Base-by-base conservation (phyloP, 805 yeast species). In the Saitoella complicata region DNA sequence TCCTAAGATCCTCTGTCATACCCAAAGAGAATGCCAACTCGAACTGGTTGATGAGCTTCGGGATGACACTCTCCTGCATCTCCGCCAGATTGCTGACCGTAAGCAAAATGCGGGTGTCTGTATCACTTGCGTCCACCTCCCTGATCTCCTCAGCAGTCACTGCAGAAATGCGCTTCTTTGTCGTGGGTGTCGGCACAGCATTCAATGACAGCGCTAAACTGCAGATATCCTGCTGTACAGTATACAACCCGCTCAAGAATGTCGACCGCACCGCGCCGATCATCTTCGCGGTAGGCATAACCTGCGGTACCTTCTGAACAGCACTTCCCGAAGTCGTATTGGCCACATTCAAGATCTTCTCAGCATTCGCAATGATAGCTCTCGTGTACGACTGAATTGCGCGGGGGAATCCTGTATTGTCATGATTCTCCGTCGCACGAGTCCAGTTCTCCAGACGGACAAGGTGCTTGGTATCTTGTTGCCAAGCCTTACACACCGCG, bases 81-180 rank as follows among this genome's bases (percentile, higher is more conserved):
- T 66, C 66, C 39, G 68, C 69, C 40, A 79, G 57, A 52, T 78
- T 78, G 38, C 76, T 69, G 38, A 78, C 56, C 0, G 80, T 69
- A 36, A 72, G 54, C 35, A 75, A 60, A 9, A 75, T 63, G 47
- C 71, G 72, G 5, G 68, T 56, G 42, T 71, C 84, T 44, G 67
- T 64, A 1, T 70, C 62, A 33, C 65, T 59, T 10, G 65, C 52
- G 44, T 8, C 7, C 61, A 71, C 52, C 58, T 71, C 49, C 54
- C 58, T 49, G 60, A 72, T 37, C 60, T 64, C 49, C 53, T 51
- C 52, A 53, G 63, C 48, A 56, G 21, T 21, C 21, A 21, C 21
- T 21, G 21, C 21, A 21, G 21, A 21, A 4, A 21, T 21, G 21
- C 21, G 21, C 21, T 21, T 21, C 21, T 21, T 21, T 21, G 21